A percentile compares a stretch with the other conserved stretches of the same genome.
Conservation (phyloP, 805 yeast genomes). For the Torulaspora franciscae region DNA sequence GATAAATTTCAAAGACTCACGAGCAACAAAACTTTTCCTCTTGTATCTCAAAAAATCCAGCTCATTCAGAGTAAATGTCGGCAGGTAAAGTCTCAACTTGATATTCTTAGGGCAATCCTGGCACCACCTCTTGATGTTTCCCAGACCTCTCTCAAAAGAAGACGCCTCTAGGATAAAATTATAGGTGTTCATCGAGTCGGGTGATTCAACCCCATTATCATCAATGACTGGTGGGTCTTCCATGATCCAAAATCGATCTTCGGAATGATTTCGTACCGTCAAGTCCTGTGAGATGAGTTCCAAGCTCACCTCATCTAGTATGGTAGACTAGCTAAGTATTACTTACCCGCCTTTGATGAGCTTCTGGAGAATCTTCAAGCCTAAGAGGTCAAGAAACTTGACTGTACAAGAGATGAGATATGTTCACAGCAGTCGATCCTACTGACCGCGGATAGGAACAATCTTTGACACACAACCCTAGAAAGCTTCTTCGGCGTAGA, state of each 20-base stretch:
- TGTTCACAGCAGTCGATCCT: too few relatives aligned
- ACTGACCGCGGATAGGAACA: too few relatives aligned
- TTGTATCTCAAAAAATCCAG: conserved; percentile 54
- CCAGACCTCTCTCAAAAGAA: conserved; percentile 63
- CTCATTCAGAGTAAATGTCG: conserved; percentile 48
- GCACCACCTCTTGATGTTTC: conserved; percentile 62
- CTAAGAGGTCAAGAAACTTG: too few relatives aligned
- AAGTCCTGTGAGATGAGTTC: neutral
- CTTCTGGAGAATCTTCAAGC: too few relatives aligned
- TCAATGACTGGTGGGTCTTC: neutral
- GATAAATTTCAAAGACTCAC: conserved; percentile 58
- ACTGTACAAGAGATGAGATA: too few relatives aligned
- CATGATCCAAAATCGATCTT: neutral
- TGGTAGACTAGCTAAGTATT: too few relatives aligned
- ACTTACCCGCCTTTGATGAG: too few relatives aligned
- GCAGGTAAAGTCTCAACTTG: conserved; percentile 48
- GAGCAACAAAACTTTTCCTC: conserved; percentile 57
- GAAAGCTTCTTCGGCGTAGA: too few relatives aligned
- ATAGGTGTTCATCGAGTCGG: conserved; percentile 17
- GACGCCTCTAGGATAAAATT: conserved; percentile 61
- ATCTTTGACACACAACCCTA: too few relatives aligned
- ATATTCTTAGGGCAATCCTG: conserved; percentile 27
- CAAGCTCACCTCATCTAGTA: too few relatives aligned
- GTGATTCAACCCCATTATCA: neutral
- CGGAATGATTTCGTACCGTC: neutral